These are phyloP conservation scores for Botryotinia narcissicola DNA, from an alignment of 2,329 filamentous ascomycete genomes.

Conservation along the genomic window DNA sequence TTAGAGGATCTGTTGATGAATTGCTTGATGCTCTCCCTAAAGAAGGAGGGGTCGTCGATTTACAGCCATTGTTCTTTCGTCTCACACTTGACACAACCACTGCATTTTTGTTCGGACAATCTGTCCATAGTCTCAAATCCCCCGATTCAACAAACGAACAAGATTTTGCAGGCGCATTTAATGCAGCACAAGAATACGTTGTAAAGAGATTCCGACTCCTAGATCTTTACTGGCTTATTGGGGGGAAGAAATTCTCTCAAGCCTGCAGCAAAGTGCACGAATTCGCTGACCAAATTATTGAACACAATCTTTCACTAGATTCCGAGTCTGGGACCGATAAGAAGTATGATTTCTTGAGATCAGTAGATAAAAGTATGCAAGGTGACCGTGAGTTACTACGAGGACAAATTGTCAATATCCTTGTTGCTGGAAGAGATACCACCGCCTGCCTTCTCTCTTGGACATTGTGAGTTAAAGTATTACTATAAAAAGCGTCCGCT, in stretches of 20 bases:
- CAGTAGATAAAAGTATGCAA: too few relatives aligned
- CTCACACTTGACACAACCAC: conserved; percentile 55
- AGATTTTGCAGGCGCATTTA: background rate
- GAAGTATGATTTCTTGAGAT: conserved; percentile 40
- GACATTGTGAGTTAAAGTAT: conserved; percentile 32
- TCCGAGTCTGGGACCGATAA: background rate
- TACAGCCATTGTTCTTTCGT: conserved; percentile 46
- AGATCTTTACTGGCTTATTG: conserved; percentile 4
- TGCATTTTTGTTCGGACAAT: conserved; percentile 54
- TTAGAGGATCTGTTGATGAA: conserved; percentile 26
- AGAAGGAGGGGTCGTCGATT: conserved; percentile 31
- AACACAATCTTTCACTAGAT: background rate
- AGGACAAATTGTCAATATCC: conserved; percentile 38
- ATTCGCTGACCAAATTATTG: conserved; percentile 3
- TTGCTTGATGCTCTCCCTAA: background rate
- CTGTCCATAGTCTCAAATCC: background rate
- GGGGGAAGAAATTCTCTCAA: background rate
- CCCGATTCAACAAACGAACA: background rate
- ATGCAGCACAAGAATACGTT: background rate
- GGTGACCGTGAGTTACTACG: conserved; percentile 29
- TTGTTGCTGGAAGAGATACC: conserved; percentile 45
- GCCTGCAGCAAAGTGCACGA: background rate
- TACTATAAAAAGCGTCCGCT: background rate
- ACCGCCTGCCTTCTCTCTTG: conserved; percentile 44
- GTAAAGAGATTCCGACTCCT: background rate